phyloP scores from a whole-genome alignment of 2,329 filamentous ascomycete species.

The Epichloe uncinata region DNA sequence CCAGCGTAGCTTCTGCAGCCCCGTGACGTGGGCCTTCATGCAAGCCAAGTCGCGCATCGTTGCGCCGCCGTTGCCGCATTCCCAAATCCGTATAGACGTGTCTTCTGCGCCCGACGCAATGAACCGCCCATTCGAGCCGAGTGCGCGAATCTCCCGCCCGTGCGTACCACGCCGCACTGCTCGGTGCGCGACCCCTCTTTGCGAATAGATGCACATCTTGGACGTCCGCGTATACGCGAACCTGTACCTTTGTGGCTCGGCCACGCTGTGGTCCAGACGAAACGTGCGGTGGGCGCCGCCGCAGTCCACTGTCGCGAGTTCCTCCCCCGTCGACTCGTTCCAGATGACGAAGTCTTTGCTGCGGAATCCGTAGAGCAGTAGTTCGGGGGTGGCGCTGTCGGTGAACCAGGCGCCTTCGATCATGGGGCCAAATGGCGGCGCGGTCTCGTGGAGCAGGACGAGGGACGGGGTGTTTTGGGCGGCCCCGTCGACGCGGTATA shows the following conservation, averaged over 20 bases:
- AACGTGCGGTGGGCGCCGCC: conserved; percentile 76
- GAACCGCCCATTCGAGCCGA: conserved; percentile 27
- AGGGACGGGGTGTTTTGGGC: conserved; percentile 15
- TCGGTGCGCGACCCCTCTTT: conserved; percentile 23
- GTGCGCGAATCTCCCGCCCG: conserved; percentile 65
- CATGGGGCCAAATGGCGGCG: conserved; percentile 59
- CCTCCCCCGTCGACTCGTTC: conserved; percentile 56
- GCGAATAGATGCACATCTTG: conserved; percentile 33
- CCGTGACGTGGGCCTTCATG: conserved; percentile 66
- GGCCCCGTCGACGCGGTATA: conserved; percentile 34
- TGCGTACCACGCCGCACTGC: conserved; percentile 60
- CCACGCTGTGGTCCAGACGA: conserved; percentile 27
- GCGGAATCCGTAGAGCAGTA: conserved; percentile 71
- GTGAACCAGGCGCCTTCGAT: conserved; percentile 59
- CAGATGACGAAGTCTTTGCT: conserved; percentile 70
- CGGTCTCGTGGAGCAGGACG: conserved; percentile 50
- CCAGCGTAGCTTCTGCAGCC: conserved; percentile 73
- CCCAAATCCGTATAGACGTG: conserved; percentile 60
- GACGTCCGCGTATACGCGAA: conserved; percentile 68
- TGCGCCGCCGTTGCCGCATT: conserved; percentile 19
- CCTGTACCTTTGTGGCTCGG: conserved; percentile 22
- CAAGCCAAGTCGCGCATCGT: conserved; percentile 42
- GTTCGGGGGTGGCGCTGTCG: conserved; percentile 26
- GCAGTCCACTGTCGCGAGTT: conserved; percentile 62
- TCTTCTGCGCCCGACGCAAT: conserved; percentile 62